Evolutionary conservation across 768 basidiomycete species (phyloP).

Genomic region (Lentinula edodes): DNA sequence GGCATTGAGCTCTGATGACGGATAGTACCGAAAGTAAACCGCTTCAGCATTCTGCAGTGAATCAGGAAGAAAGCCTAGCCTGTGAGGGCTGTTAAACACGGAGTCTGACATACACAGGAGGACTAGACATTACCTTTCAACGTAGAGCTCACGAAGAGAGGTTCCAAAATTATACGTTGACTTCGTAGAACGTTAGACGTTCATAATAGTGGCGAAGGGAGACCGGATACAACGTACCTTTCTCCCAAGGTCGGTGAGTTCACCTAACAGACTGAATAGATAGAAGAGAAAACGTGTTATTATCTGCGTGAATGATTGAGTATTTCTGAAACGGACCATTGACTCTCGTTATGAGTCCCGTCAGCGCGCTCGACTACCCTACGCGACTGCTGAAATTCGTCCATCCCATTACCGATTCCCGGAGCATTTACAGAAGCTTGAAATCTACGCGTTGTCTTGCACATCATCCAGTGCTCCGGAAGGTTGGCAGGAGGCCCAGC

Average conservation of each 20-base stretch:
- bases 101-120: neutral
- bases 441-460: constrained; percentile 48
- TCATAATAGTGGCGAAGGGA: neutral
- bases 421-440: constrained; percentile 30
- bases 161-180: constrained; percentile 61
- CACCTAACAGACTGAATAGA: constrained; percentile 54
- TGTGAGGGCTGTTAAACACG: constrained; percentile 17
- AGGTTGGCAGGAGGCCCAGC: constrained; percentile 56
- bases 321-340: constrained; percentile 46
- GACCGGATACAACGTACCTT: constrained; percentile 33
- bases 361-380: constrained; percentile 53
- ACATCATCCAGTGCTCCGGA: constrained; percentile 66
- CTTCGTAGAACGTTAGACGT: constrained; percentile 25
- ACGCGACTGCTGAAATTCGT: constrained; percentile 30
- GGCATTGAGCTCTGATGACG: neutral
- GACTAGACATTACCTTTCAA: constrained; percentile 46
- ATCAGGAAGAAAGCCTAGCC: constrained; percentile 63
- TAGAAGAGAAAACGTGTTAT: neutral
- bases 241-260: constrained; percentile 66
- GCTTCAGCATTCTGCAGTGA: constrained; percentile 33
- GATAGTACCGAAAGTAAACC: constrained; percentile 52
- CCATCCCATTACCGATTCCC: constrained; percentile 18
- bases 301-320: neutral
- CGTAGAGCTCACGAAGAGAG: constrained; percentile 56
- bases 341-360: constrained; percentile 46